phyloP scores from a whole-genome alignment of 2,329 filamentous ascomycete species.

The Byssothecium circinans region DNA sequence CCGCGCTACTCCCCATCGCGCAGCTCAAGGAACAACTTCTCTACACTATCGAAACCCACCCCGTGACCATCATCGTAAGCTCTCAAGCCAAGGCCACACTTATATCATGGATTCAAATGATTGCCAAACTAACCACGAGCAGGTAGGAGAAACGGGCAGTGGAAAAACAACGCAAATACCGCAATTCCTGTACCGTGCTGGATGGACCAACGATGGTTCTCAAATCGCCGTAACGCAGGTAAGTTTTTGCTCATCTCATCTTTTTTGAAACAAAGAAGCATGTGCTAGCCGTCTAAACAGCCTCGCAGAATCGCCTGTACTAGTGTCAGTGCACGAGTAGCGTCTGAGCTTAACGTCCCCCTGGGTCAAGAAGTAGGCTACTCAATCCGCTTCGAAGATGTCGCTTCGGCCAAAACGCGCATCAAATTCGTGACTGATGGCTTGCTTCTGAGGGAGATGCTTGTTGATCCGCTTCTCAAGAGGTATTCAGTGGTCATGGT shows the following conservation, averaged over 20 bases:
- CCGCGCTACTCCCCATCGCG: slow-evolving; percentile 81
- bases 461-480: slow-evolving; percentile 88
- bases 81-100: neutral
- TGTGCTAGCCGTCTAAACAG: slow-evolving; percentile 48
- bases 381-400: slow-evolving; percentile 88
- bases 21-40: slow-evolving; percentile 77
- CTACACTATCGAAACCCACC: slow-evolving; percentile 81
- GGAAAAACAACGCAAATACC: slow-evolving; percentile 70
- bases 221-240: slow-evolving; percentile 89
- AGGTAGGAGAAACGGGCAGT: slow-evolving; percentile 79
- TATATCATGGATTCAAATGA: too few species aligned
- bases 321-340: slow-evolving; percentile 83
- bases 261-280: too few species aligned
- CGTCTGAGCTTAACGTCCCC: slow-evolving; percentile 83
- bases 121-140: neutral
- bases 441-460: slow-evolving; percentile 83
- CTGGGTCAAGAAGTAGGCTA: slow-evolving; percentile 86
- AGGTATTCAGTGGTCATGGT: slow-evolving; percentile 97
- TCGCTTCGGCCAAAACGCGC: slow-evolving; percentile 78
- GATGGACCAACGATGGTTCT: slow-evolving; percentile 85
- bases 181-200: slow-evolving; percentile 83
- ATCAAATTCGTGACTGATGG: slow-evolving; percentile 98
- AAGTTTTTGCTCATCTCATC: slow-evolving; percentile 32
- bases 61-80: slow-evolving; percentile 78
- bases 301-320: slow-evolving; percentile 88